Evolutionary conservation across 352 stramenopile species (phyloP).

Genomic region (Aphanomyces invadans): DNA sequence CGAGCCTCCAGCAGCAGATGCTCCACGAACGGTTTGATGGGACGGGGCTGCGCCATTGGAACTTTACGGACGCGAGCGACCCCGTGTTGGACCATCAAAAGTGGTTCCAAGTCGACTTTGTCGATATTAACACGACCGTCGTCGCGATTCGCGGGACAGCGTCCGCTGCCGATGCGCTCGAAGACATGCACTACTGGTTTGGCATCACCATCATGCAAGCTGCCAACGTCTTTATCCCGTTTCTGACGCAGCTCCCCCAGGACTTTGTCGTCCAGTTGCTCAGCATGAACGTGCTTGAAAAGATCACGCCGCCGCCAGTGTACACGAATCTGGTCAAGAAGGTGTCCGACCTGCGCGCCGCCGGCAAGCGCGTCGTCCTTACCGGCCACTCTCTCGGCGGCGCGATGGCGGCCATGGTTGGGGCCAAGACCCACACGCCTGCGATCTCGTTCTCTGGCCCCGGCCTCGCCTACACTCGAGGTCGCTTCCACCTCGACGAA

Average conservation of each 20-base stretch:
- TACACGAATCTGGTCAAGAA: slow-evolving; percentile 66
- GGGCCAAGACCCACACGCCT: slow-evolving; percentile 70
- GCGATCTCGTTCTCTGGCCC: slow-evolving; percentile 78
- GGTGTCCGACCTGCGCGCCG: slow-evolving; percentile 38
- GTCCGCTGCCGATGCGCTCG: slow-evolving; percentile 71
- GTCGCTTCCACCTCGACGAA: slow-evolving; percentile 64
- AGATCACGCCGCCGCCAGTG: slow-evolving; percentile 69
- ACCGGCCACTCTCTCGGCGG: slow-evolving; percentile 79
- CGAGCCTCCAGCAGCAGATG: slow-evolving; percentile 56
- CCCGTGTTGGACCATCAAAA: slow-evolving; percentile 57
- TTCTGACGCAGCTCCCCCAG: slow-evolving; percentile 74
- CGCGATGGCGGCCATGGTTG: slow-evolving; percentile 77
- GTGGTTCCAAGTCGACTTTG: slow-evolving; percentile 81
- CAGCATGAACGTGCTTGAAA: slow-evolving; percentile 61
- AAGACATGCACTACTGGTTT: slow-evolving; percentile 84
- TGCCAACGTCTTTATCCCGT: slow-evolving; percentile 76
- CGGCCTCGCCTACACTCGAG: slow-evolving; percentile 67
- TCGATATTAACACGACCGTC: slow-evolving; percentile 76
- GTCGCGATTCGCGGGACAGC: slow-evolving; percentile 75
- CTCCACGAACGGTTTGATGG: slow-evolving; percentile 76
- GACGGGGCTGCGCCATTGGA: slow-evolving; percentile 63
- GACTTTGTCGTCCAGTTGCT: slow-evolving; percentile 77
- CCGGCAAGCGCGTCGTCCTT: slow-evolving; percentile 66
- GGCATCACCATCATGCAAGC: slow-evolving; percentile 82
- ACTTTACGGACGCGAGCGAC: slow-evolving; percentile 68